Base-by-base conservation (phyloP, 371 early-diverging fungal genomes). In the Entomophthora muscae region DNA sequence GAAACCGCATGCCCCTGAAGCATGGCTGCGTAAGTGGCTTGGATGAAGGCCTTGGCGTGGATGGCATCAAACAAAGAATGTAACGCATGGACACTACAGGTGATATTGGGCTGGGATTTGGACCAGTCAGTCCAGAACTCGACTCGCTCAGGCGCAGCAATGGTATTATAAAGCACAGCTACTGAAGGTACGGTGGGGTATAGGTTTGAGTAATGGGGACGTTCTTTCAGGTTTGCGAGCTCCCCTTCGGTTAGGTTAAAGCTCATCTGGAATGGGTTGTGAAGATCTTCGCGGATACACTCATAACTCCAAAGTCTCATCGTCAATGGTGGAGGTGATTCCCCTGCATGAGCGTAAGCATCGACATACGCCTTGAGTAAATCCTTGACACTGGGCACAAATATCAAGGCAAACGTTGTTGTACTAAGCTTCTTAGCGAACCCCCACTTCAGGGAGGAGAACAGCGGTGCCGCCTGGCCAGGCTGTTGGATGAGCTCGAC, bases 81-180 rank as follows among this genome's bases (percentile, higher is more conserved):
- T 32, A 63, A 21, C 54, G 27, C 24, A 52, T 63, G 63, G 1
- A 63, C 52, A 3, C 27, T 7, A 23, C 23, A 7, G 10, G 28
- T 32, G n/a, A 63, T 29, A 3, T 24, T 52, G 2, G 63, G 63
- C 13, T 55, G 55, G 54, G 63, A 54, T 28, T 63, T 53, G 1
- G 54, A 53, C 53, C 63, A 53, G 17, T 63, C 32, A 22, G 63
- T 55, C 63, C 63, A 63, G 24, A 63, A 51, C 52, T 63, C 63
- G 5, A 52, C 28, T 3, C 63, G 24, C 10, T 42, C 51, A 23
- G 32, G 32, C 0, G 24, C 2, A 28, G 63, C 2, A 21, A 63
- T 12, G 13, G 27, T 55, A 3, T 22, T 29, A 22, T 26, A 5
- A 13, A 63, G 54, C 13, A 1, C 55, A 32, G 24, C 27, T n/a